Conservation (phyloP, 2,329 filamentous ascomycete species). For the Albifimbria verrucaria region DNA sequence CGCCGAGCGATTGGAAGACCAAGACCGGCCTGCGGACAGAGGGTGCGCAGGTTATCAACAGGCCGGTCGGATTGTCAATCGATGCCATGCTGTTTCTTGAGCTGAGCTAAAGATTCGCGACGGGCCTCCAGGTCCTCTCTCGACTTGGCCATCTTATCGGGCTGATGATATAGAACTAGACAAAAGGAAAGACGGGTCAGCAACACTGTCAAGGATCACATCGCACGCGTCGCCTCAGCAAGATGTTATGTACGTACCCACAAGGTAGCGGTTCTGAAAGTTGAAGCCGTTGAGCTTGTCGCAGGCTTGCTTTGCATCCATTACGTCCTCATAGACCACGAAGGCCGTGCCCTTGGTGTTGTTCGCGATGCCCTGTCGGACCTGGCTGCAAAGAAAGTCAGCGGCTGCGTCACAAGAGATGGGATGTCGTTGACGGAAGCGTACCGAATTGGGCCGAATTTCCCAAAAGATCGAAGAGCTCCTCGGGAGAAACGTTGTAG, state of each 20-base stretch:
- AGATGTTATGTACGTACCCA: constrained; percentile 71
- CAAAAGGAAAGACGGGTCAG: constrained; percentile 6
- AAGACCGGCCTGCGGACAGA: constrained; percentile 62
- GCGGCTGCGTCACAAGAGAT: not conserved
- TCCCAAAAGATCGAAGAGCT: constrained; percentile 99
- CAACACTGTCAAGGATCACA: constrained; percentile 5
- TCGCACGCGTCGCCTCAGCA: too few relatives aligned
- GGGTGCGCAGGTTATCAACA: constrained; percentile 47
- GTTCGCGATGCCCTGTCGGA: constrained; percentile 94
- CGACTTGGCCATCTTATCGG: constrained; percentile 70
- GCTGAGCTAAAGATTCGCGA: constrained; percentile 94
- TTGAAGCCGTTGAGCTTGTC: constrained; percentile 99
- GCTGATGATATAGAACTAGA: constrained; percentile 61
- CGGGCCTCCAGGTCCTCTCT: constrained; percentile 92
- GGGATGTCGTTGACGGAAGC: constrained; percentile 26
- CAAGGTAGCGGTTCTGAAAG: constrained; percentile 98
- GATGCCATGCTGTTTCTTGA: constrained; percentile 97
- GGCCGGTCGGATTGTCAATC: constrained; percentile 86
- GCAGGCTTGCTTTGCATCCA: constrained; percentile 97
- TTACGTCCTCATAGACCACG: constrained; percentile 98
- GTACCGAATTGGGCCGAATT: constrained; percentile 93
- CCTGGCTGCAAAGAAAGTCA: constrained; percentile 63
- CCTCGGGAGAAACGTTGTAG: constrained; percentile 98
- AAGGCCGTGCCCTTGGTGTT: constrained; percentile 98
- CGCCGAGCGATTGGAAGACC: constrained; percentile 38